These are phyloP conservation scores for Amphicarpaea edgeworthii DNA, from an alignment of 306 rosid species.

Conservation along the genomic window DNA sequence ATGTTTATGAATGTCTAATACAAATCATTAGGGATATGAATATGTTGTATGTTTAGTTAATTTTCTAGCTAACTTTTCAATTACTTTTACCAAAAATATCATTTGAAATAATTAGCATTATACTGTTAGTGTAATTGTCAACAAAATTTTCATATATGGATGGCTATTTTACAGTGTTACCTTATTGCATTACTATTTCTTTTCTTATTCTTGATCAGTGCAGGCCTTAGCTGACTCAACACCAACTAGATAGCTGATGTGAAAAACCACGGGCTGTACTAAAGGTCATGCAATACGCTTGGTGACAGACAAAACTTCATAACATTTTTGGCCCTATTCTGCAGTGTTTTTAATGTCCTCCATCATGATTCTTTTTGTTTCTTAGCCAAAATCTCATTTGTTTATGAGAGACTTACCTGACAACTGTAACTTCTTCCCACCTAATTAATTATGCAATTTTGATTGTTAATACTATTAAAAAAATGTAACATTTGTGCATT, in stretches of 20 bases:
- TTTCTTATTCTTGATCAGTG: no score
- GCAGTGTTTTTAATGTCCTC: conserved; percentile 8
- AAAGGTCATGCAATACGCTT: neutral
- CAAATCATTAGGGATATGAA: no score
- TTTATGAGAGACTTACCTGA: neutral
- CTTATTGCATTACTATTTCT: no score
- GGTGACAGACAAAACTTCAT: conserved; percentile 13
- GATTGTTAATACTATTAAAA: neutral
- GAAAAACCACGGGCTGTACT: neutral
- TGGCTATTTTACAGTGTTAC: no score
- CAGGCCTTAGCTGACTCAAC: neutral
- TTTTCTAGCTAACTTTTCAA: no score
- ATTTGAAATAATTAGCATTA: no score
- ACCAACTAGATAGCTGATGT: neutral
- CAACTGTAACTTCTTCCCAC: neutral
- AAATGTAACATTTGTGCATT: neutral
- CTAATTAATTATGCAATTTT: conserved; percentile 8
- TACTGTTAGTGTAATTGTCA: no score
- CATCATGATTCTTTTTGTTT: neutral
- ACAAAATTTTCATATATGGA: no score
- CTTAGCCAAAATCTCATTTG: neutral
- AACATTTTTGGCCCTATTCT: conserved; percentile 4
- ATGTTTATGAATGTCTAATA: no score
- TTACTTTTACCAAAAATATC: no score
- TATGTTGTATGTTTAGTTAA: no score